Base-by-base conservation (phyloP, 768 basidiomycete species). In the Candolleomyces aberdarensis region DNA sequence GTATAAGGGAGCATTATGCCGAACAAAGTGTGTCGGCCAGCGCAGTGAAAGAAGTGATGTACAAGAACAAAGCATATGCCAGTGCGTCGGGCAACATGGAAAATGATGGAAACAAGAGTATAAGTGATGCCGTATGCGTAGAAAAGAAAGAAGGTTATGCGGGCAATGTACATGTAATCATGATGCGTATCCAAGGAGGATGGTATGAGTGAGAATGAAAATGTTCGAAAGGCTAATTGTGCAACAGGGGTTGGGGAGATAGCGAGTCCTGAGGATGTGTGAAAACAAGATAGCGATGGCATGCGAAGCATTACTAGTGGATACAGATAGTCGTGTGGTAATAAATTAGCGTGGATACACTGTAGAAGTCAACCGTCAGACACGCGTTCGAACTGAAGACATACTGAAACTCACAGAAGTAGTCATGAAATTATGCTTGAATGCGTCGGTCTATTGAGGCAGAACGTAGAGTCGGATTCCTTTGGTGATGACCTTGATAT, bases 321-420 rank as follows among this genome's bases (percentile, higher is more conserved):
- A 32, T 36, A 32, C 26, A 36, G 32, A 31, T 53, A 39, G 50
- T 26, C n/a, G 17, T 31, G 26, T 36, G 32, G 52, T 31, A 51
- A 53, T 53, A 53, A 53, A 31, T 53, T 53, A 53, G 13, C 19
- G 22, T 51, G 17, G 20, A 51, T 51, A 31, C 49, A 51, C 49
- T 51, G 49, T 20, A 22, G 15, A 26, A 51, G 8, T 5, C 8
- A 36, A 36, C 5, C 3, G 19, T 31, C 20, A 22, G 19, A 6
- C 13, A 22, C 8, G 49, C n/a, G 17, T 20, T 51, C 19, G 8
- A 15, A 14, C 10, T 17, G 19, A 29, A 51, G 19, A 29, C 19
- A 49, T 17, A 5, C 43, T 44, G 9, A 51, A 22, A 62, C 60
- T 59, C 58, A 62, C 63, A 62, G 41, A 41, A 14, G 39, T 40